phyloP scores from a whole-genome alignment of 768 basidiomycete genomes.

The Chalciporus piperatus region DNA sequence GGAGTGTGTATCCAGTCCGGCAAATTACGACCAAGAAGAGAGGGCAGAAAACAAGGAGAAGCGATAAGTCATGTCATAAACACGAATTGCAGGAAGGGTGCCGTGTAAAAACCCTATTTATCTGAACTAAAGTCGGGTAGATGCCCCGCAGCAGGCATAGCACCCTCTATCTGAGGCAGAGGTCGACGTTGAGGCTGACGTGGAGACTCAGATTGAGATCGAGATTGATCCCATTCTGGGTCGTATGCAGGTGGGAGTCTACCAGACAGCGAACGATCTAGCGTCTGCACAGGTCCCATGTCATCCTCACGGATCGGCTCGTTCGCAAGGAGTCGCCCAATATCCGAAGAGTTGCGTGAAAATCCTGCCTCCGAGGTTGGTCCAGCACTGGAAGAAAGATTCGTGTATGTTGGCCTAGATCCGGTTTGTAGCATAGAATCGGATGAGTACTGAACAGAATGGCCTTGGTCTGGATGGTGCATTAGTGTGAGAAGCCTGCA shows the following conservation, averaged over 20 bases:
- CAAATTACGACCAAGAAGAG: not conserved
- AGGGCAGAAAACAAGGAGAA: not conserved
- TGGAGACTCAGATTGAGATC: not conserved
- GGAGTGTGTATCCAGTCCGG: not conserved
- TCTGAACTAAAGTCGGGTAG: not conserved
- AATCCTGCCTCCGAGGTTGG: not conserved
- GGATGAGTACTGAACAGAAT: not conserved
- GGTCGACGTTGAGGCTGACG: not conserved
- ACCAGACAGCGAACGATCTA: slow-evolving; percentile 1
- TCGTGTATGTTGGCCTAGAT: not conserved
- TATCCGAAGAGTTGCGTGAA: not conserved
- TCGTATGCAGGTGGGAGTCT: slow-evolving; percentile 8
- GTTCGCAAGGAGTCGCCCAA: not conserved
- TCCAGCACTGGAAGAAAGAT: not conserved
- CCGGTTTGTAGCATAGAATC: not conserved
- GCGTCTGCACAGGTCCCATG: not conserved
- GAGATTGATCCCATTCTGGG: slow-evolving; percentile 4
- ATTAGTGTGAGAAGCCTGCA: not conserved
- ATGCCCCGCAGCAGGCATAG: not conserved
- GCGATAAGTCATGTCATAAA: not conserved
- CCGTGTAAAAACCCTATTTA: not conserved
- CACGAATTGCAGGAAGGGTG: no score
- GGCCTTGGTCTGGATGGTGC: not conserved
- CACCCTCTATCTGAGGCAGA: not conserved
- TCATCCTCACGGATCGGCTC: slow-evolving; percentile 1